phyloP scores from a whole-genome alignment of 768 basidiomycete species.

The Dioszegia crocea region DNA sequence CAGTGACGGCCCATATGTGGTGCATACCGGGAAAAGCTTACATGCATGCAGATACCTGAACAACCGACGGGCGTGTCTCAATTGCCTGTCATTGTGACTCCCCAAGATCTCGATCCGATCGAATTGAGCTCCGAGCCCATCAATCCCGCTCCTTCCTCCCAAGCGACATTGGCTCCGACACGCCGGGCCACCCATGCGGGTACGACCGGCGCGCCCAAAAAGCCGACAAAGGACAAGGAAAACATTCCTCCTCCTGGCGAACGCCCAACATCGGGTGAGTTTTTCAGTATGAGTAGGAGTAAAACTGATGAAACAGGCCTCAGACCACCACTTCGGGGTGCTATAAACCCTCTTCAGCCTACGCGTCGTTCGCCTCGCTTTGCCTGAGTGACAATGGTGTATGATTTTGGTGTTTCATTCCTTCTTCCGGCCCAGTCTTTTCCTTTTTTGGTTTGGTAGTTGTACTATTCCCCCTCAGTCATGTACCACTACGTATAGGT shows the following conservation, averaged over 20 bases:
- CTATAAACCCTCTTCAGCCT: background rate
- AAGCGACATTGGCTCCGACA: background rate
- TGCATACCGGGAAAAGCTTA: too few relatives aligned
- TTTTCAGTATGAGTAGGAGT: too few relatives aligned
- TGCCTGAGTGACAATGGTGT: background rate
- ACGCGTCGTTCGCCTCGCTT: conserved; percentile 1
- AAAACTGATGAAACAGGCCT: background rate
- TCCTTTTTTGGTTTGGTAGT: too few relatives aligned
- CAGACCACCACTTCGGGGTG: background rate
- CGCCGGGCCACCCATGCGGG: background rate
- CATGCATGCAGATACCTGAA: too few relatives aligned
- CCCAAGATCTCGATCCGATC: background rate
- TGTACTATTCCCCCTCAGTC: too few relatives aligned
- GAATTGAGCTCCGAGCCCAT: background rate
- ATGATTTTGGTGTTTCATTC: background rate
- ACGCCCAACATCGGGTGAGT: background rate
- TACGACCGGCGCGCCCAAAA: too few relatives aligned
- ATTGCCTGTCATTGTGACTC: too few relatives aligned
- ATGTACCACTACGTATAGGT: too few relatives aligned
- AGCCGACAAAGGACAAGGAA: background rate
- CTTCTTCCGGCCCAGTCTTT: background rate
- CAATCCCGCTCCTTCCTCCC: background rate
- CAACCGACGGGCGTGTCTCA: too few relatives aligned
- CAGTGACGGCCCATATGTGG: background rate
- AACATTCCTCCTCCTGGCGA: conserved; percentile 2